Evolutionary conservation across 83 land plant species (phyloP).

Genomic region (Diphasiastrum complanatum): DNA sequence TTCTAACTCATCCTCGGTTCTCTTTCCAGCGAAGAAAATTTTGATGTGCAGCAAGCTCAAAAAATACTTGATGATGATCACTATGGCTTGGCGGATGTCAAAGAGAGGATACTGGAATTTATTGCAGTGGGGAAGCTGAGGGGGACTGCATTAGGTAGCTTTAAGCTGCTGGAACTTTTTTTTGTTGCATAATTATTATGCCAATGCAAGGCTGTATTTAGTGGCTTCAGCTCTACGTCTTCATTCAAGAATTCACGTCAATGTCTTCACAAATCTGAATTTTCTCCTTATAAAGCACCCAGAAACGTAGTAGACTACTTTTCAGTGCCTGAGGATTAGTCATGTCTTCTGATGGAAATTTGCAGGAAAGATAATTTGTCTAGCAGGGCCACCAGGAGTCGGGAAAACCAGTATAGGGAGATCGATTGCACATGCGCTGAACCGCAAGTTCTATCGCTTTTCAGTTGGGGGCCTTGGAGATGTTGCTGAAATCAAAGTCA

Average conservation of each 20-base stretch:
- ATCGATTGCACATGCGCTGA: neutral
- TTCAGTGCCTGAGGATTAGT: no score
- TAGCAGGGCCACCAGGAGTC: neutral
- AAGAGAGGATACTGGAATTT: neutral
- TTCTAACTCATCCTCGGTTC: no score
- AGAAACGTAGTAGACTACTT: no score
- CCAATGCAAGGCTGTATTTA: no score
- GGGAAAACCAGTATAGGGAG: neutral
- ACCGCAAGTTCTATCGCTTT: constrained; percentile 1
- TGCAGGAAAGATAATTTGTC: constrained; percentile 3
- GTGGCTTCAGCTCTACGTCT: no score
- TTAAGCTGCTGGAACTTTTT: neutral
- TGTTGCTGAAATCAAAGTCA: neutral
- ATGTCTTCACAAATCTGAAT: no score
- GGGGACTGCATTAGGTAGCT: neutral
- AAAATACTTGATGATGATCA: no score
- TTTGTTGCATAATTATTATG: no score
- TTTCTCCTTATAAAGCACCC: no score
- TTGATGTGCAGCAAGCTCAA: neutral
- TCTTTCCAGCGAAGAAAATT: neutral
- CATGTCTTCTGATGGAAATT: no score
- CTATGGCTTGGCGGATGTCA: neutral
- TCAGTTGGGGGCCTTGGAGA: neutral
- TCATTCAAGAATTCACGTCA: no score
- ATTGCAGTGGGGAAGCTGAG: neutral